Evolutionary conservation across 2,329 filamentous ascomycete species (phyloP).

Genomic region (Shiraia sp.): DNA sequence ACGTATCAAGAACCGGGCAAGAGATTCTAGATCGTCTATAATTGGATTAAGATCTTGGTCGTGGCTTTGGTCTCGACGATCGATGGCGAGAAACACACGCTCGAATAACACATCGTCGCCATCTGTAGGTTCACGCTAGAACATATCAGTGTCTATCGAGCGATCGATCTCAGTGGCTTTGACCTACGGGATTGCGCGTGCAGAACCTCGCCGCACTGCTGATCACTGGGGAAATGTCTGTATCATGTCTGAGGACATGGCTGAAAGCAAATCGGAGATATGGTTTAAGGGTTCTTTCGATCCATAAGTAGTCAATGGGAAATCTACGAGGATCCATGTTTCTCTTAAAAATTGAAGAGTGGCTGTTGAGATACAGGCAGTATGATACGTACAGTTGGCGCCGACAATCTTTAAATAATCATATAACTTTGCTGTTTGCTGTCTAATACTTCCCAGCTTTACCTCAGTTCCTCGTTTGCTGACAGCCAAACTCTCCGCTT

Average conservation of each 20-base stretch:
- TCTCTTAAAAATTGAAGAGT: not conserved
- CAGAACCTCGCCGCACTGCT: slow-evolving; percentile 5
- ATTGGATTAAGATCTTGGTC: slow-evolving; percentile 5
- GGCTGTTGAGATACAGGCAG: too few species aligned
- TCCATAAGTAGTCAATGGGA: slow-evolving; percentile 8
- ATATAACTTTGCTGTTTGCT: too few species aligned
- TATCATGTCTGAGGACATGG: slow-evolving; percentile 3
- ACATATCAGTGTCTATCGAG: too few species aligned
- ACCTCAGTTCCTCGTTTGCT: too few species aligned
- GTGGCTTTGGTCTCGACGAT: slow-evolving; percentile 5
- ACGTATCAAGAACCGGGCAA: slow-evolving; percentile 13
- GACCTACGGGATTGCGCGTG: slow-evolving; percentile 5
- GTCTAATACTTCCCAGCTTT: too few species aligned
- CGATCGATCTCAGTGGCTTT: not conserved
- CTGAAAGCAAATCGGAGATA: slow-evolving; percentile 17
- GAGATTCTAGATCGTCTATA: slow-evolving; percentile 9
- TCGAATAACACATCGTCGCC: slow-evolving; percentile 15
- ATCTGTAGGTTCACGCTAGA: too few species aligned
- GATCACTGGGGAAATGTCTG: slow-evolving; percentile 5
- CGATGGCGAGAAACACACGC: slow-evolving; percentile 15
- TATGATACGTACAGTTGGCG: too few species aligned
- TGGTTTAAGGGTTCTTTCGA: slow-evolving; percentile 10
- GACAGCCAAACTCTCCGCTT: too few species aligned
- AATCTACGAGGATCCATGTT: slow-evolving; percentile 6
- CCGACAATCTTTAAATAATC: too few species aligned